Evolutionary conservation across 495 filamentous ascomycete species (phyloP).

Genomic region (Trichoderma asperelloides): DNA sequence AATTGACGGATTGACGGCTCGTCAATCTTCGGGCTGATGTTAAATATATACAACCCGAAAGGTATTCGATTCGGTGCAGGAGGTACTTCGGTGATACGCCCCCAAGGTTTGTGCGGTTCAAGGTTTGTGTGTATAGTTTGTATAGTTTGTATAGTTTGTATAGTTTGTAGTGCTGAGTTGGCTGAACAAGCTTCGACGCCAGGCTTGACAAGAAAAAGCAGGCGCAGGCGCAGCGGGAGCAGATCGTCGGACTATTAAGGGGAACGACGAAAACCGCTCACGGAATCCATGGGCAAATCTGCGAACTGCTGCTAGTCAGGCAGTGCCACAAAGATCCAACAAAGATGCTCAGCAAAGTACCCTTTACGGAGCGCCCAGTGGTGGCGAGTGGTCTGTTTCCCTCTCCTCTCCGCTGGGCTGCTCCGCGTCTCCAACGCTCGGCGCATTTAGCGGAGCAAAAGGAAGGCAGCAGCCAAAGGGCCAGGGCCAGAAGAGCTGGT

Average conservation of each 20-base stretch:
- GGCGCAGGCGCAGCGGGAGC: not conserved
- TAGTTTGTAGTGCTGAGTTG: not conserved
- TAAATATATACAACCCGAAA: too few species aligned
- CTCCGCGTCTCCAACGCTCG: not conserved
- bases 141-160: not conserved
- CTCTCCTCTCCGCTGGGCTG: not conserved
- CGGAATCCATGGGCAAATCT: not conserved
- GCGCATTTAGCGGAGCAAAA: not conserved
- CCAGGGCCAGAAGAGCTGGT: not conserved
- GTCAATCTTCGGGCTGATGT: too few species aligned
- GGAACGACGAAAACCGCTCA: not conserved
- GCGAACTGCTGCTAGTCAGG: slow-evolving; percentile 3
- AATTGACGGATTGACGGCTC: too few species aligned
- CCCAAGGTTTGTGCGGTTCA: too few species aligned
- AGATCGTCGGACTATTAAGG: slow-evolving; percentile 4
- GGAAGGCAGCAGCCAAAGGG: not conserved
- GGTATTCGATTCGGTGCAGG: not conserved
- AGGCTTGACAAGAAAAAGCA: not conserved
- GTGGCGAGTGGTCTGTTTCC: not conserved
- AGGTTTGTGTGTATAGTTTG: not conserved
- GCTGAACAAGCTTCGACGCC: not conserved
- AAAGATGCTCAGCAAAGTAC: not conserved
- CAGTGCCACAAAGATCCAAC: too few species aligned
- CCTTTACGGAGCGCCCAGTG: not conserved
- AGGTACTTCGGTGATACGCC: not conserved